A percentile compares a stretch with the other conserved stretches of the same genome.
These are phyloP conservation scores for Friedmanniomyces simplex DNA, from an alignment of 495 filamentous ascomycete genomes.

Conservation along the genomic window DNA sequence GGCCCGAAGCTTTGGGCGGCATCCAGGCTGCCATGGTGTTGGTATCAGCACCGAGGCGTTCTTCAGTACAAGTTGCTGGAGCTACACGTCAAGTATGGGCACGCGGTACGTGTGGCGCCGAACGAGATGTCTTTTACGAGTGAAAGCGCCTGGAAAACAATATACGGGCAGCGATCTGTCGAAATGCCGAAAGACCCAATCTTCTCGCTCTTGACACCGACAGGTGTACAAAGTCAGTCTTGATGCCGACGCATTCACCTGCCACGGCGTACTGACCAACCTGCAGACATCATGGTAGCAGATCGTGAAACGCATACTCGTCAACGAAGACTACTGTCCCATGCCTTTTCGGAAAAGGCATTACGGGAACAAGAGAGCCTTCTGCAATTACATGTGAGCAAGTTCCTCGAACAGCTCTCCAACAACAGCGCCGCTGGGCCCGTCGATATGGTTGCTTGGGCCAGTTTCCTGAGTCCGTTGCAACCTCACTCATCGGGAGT, in stretches of 20 bases:
- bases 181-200: neutral
- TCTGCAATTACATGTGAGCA: neutral
- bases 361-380: slow-evolving; percentile 2
- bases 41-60: neutral
- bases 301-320: slow-evolving; percentile 4
- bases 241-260: no score
- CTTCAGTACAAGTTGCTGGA: neutral
- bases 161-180: slow-evolving; percentile 1
- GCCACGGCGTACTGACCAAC: neutral
- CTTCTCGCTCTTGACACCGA: neutral
- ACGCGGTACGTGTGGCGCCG: slow-evolving; percentile 10
- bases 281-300: neutral
- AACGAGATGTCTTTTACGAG: slow-evolving; percentile 9
- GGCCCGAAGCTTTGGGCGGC: slow-evolving; percentile 11
- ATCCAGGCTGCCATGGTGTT: neutral
- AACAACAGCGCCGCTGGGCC: neutral
- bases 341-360: slow-evolving; percentile 3
- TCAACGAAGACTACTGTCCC: slow-evolving; percentile 4
- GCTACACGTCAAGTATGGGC: slow-evolving; percentile 16
- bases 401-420: neutral
- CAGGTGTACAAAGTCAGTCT: neutral
- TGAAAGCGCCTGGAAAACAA: slow-evolving; percentile 7
- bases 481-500: neutral
- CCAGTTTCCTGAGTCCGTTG: slow-evolving; percentile 33
- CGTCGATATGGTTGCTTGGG: slow-evolving; percentile 44